These are phyloP conservation scores for Solanum okadae DNA, from an alignment of 257 asterid species.

Conservation along the genomic window DNA sequence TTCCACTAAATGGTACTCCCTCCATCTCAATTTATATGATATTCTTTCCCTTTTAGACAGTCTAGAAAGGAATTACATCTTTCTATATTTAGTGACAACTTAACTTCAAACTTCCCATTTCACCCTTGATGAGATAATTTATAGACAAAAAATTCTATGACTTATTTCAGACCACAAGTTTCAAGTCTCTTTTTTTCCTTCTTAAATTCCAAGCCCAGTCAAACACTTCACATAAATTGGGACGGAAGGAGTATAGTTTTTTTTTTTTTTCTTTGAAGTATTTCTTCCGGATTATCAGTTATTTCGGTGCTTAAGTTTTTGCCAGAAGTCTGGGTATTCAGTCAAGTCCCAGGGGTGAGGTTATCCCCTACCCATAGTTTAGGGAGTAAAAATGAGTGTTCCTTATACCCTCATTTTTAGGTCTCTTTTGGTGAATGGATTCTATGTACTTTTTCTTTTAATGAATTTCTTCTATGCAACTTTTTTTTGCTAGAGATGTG, in stretches of 20 bases:
- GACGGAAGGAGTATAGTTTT: neutral
- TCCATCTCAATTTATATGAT: neutral
- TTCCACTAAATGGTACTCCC: neutral
- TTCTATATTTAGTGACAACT: neutral
- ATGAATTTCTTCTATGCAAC: neutral
- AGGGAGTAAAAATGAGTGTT: neutral
- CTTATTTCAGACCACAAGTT: neutral
- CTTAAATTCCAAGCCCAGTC: neutral
- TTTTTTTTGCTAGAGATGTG: neutral
- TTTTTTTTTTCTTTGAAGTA: neutral
- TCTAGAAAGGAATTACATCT: neutral
- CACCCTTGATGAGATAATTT: neutral
- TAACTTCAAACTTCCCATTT: neutral
- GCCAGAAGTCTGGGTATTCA: neutral
- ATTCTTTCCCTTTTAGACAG: neutral
- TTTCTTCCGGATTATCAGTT: neutral
- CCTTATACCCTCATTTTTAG: neutral
- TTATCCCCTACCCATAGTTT: neutral
- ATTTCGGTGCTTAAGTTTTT: neutral
- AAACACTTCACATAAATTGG: neutral
- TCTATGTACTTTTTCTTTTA: neutral
- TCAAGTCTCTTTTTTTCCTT: neutral
- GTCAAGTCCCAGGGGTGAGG: neutral
- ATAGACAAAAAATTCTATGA: neutral
- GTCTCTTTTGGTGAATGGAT: neutral